phyloP scores from a whole-genome alignment of 805 yeast species.

The Candida succiphila region DNA sequence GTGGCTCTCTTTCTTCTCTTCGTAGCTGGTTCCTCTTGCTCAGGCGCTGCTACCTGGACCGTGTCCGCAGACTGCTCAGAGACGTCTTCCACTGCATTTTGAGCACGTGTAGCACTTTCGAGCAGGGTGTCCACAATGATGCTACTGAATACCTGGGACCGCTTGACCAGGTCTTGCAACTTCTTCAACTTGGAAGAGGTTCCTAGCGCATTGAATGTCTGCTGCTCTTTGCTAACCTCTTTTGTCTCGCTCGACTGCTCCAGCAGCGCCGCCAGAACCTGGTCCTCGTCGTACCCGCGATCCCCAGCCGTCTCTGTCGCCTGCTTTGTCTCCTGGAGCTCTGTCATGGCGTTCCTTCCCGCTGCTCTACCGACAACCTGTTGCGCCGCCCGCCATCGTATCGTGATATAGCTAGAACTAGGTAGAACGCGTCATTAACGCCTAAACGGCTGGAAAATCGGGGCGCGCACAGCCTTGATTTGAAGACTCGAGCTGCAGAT shows the following conservation, averaged over 20 bases:
- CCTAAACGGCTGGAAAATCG: too few species aligned
- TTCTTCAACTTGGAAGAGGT: conserved; percentile 53
- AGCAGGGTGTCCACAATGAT: conserved; percentile 75
- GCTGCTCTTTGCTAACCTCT: conserved; percentile 25
- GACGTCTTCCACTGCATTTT: conserved; percentile 6
- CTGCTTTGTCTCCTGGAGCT: too few species aligned
- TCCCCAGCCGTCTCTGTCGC: too few species aligned
- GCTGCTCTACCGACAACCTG: too few species aligned
- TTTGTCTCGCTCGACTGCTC: conserved; percentile 10
- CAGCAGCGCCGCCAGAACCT: conserved; percentile 12
- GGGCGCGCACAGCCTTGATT: too few species aligned
- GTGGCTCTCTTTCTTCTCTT: conserved; percentile 8
- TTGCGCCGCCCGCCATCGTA: too few species aligned
- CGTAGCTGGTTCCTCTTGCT: conserved; percentile 8
- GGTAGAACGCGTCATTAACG: too few species aligned
- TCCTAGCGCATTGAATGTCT: conserved; percentile 33
- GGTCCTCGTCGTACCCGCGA: conserved; percentile 12
- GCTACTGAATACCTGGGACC: conserved; percentile 79
- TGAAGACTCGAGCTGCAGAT: too few species aligned
- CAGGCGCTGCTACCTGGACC: conserved; percentile 1
- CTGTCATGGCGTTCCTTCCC: too few species aligned
- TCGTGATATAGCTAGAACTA: too few species aligned
- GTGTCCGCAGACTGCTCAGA: conserved; percentile 4
- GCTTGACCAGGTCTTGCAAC: conserved; percentile 67
- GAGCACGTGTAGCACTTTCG: conserved; percentile 28